Evolutionary conservation across 2,329 filamentous ascomycete species (phyloP), one percentile per base, ranked within the genome.

Genomic region (Karstenula rhodostoma): DNA sequence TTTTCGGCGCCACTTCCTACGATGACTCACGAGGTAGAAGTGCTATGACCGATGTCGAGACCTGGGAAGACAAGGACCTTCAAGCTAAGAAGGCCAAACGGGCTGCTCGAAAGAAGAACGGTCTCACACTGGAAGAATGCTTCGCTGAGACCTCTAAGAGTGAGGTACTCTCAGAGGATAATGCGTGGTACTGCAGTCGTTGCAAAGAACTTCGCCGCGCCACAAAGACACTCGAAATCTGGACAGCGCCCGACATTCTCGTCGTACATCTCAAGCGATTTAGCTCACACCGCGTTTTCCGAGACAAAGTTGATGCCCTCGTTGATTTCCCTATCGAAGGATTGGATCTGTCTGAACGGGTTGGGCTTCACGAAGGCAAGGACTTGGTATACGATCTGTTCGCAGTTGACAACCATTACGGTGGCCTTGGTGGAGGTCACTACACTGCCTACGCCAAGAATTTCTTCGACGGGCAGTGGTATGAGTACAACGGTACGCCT

Each of bases 261-360:
- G 90, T 98, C 46, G 90, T 97, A 63, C 95, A 99, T 74, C 84
- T 99, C 52, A 99, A 99, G 83, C 89, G 95, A 7, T 99, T 99
- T 77, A 96, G 93, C 74, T 93, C 91, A 25, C 90, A 89, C 67
- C 89, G 92, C 17, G 90, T 85, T 63, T 90, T 94, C 67, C 85
- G 94, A 58, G 93, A 97, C 78, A 99, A 99, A 83, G 85, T 99
- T 49, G 94, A 98, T 70, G 89, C 94, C 8, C 80, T 91, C 10
- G 93, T 99, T 23, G 92, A 97, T 70, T 99, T 97, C 74, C 95
- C 95, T 0, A 86, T 96, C 8, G 90, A 95, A 71, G 90, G 91
- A 2, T 84, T 99, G 5, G 93, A 99, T 75, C 85, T 99, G 64
- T 91, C 87, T 2, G 85, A 86, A 29, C 87, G 93, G 56, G 91